A percentile compares a stretch with the other conserved stretches of the same genome.
phyloP scores from a whole-genome alignment of 1,284 basidiomycete genomes.

The Cystobasidiaceae sp. region DNA sequence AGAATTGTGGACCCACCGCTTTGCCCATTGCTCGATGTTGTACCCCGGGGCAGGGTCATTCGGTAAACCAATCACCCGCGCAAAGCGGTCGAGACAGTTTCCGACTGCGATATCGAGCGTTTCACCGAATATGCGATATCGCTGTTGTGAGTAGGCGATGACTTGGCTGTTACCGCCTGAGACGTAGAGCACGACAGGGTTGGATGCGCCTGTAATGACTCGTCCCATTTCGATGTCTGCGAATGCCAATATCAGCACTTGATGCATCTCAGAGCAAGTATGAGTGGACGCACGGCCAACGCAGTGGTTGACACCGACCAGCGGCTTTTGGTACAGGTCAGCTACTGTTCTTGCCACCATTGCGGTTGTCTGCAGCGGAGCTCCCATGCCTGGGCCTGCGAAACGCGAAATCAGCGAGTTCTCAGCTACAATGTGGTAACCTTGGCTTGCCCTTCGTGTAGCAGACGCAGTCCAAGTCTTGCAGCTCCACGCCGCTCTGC shows the following conservation, averaged over 20 bases:
- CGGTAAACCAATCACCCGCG: conserved; percentile 84
- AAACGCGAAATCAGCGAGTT: not conserved
- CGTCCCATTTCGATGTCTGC: conserved; percentile 98
- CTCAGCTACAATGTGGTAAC: not conserved
- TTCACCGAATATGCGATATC: conserved; percentile 98
- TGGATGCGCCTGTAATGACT: conserved; percentile 86
- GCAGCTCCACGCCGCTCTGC: conserved; percentile 64
- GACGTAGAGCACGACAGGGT: conserved; percentile 96
- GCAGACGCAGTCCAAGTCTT: conserved; percentile 87
- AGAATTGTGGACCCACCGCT: conserved; percentile 66
- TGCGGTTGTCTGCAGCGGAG: conserved; percentile 89
- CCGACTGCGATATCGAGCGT: conserved; percentile 98
- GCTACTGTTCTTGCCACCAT: conserved; percentile 90
- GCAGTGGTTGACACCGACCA: conserved; percentile 97
- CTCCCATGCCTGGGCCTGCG: conserved; percentile 95
- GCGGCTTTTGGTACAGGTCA: conserved; percentile 79
- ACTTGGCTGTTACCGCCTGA: conserved; percentile 99
- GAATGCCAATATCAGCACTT: not conserved
- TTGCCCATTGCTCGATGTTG: conserved; percentile 95
- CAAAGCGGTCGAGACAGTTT: conserved; percentile 96
- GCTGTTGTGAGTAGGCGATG: conserved; percentile 93
- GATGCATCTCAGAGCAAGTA: too few species aligned
- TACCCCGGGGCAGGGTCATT: conserved; percentile 98
- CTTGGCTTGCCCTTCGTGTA: conserved; percentile 77
- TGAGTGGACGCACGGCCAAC: conserved; percentile 87